phyloP scores from a whole-genome alignment of 495 filamentous ascomycete species.

The Elasticomyces elasticus region DNA sequence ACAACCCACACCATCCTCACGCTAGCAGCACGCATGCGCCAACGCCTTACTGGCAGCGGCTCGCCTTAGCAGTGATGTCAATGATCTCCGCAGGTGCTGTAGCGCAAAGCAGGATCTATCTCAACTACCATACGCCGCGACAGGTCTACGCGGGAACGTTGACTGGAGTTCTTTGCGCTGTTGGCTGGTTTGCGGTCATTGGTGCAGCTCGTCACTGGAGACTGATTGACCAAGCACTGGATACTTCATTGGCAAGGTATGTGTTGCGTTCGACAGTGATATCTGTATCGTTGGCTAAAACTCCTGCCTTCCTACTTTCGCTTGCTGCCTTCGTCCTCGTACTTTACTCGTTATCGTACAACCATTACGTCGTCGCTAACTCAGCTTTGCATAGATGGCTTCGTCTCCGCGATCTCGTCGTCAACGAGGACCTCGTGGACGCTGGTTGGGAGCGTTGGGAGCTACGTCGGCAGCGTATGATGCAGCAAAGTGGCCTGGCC shows the following conservation, averaged over 20 bases:
- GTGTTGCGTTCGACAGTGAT: background rate
- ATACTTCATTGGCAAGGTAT: constrained; percentile 48
- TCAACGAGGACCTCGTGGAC: constrained; percentile 83
- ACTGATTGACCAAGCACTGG: constrained; percentile 62
- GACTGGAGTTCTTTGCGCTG: constrained; percentile 61
- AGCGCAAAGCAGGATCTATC: constrained; percentile 71
- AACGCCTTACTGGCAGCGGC: constrained; percentile 48
- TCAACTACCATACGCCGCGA: constrained; percentile 82
- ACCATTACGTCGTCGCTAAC: background rate
- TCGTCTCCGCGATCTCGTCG: constrained; percentile 70
- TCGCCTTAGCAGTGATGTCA: constrained; percentile 46
- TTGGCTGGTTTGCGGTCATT: constrained; percentile 70
- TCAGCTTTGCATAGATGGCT: constrained; percentile 33
- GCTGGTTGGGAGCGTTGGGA: constrained; percentile 93
- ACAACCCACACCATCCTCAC: constrained; percentile 44
- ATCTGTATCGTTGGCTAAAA: background rate
- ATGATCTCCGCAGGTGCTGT: constrained; percentile 56
- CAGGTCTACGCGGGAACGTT: constrained; percentile 74
- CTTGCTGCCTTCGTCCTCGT: too few relatives aligned
- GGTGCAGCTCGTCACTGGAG: constrained; percentile 48
- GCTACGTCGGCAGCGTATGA: constrained; percentile 8
- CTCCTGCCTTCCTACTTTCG: too few relatives aligned
- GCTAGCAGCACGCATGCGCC: constrained; percentile 41
- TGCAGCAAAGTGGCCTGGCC: background rate
- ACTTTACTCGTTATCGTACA: too few relatives aligned